Evolutionary conservation across 495 filamentous ascomycete species (phyloP), one percentile per base, ranked within the genome.

Genomic region (Penicillium verhagenii): DNA sequence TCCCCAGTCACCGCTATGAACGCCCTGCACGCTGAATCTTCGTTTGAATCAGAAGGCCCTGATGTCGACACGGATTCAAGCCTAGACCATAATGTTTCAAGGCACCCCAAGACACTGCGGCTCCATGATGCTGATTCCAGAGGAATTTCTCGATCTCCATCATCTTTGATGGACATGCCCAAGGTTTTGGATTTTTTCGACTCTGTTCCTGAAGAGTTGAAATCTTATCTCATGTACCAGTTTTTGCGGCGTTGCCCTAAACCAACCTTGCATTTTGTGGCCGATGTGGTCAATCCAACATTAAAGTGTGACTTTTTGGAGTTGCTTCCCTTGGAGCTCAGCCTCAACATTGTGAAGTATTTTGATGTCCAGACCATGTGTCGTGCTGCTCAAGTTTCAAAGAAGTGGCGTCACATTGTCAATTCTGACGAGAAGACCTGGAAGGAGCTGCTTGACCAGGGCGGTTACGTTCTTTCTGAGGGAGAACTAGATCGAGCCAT

Each of bases 151-250:
- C 60, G 56, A 23, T 57, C 59, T 18, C 68, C 73, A 14, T 65
- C 79, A 4, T 80, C 80, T 7, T 52, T 88, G 25, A 81, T 88
- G 79, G 89, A 92, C 62, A 89, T 93, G 44, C 89, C 87, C 0
- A 81, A 78, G 7, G 90, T 97, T 80, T 67, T 99, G 14, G 90
- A 96, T 56, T 86, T 84, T 26, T 97, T 99, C 61, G 95, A 97
- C 66, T 78, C 86, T 7, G 87, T 97, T 75, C 91, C 95, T 0
- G 81, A 87, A 25, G 86, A 91, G 55, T 79, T 97, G 79, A 91
- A 97, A 67, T 87, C 84, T 0, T 96, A 95, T 64, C 83, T 99
- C 63, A 96, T 97, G 88, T 97, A 93, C 65, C 92, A 97, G 61
- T 82, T 99, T 31, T 78, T 99, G 21, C 86, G 88, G 26, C 83